Base-by-base conservation (phyloP, 2,329 filamentous ascomycete species). In the Ustulina deusta region DNA sequence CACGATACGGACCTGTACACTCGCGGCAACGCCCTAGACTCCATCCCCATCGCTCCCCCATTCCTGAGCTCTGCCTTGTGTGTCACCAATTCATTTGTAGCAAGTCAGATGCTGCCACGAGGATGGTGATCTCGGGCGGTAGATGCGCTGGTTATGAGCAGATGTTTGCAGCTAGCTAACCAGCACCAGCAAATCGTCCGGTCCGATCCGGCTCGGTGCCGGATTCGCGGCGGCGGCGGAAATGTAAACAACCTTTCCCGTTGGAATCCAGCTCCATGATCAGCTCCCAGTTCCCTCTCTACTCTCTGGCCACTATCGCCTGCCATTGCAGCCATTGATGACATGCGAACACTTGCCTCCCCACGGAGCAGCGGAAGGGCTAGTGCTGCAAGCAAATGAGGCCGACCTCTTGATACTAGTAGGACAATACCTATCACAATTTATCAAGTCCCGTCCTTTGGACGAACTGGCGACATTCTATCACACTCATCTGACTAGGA, bases 81-180 rank as follows among this genome's bases (percentile, higher is more conserved):
- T 34, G 25, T 11, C 25, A 20, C 17, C 13, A 5, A 22, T 9
- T 6, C 22, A 15, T 25, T 58, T n/a, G 40, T 54, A 59, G 61
- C 68, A 65, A 69, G 67, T 69, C 56, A 40, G 25, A 61, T 54
- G 29, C n/a, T 40, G 64, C 63, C 67, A 69, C 67, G 66, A 57
- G 7, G 20, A 34, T 3, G 29, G 20, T 54, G 7, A 32, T 40
- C 42, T 48, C 46, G 13, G 57, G n/a, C 9, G 15, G 40, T 40
- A 27, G 38, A 51, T 65, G 62, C 46, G 48, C 42, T 61, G 63
- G 51, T 57, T 56, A 51, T 65, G 64, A 29, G 64, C 48, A 63
- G 65, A 49, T 56, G 40, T 60, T 48, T 67, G 55, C 61, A 68
- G 60, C 46, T 7, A 27, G 25, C 36, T 54, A 61, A 29, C 44